Evolutionary conservation across 2,329 filamentous ascomycete genomes (phyloP).

Genomic region (Colletotrichum somersetense): DNA sequence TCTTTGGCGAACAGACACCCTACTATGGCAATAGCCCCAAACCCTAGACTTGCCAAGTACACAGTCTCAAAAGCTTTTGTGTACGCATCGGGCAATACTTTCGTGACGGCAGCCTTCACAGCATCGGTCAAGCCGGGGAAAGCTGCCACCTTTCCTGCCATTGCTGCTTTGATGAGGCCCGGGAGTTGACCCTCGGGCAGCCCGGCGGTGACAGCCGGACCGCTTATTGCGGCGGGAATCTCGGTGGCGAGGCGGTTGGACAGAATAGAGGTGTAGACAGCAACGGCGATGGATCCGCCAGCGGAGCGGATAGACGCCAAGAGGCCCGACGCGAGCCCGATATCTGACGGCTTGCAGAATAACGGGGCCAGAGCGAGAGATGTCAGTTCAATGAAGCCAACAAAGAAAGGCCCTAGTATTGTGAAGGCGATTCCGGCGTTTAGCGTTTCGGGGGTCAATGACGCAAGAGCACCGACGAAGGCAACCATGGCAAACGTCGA

Average conservation of each 20-base stretch:
- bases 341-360: conserved; percentile 55
- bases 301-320: conserved; percentile 56
- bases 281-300: conserved; percentile 53
- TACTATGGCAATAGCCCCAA: conserved; percentile 54
- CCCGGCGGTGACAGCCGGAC: conserved; percentile 53
- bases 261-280: conserved; percentile 56
- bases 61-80: conserved; percentile 57
- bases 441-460: conserved; percentile 50
- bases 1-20: conserved; percentile 53
- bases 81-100: conserved; percentile 52
- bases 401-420: conserved; percentile 53
- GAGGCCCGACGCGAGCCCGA: conserved; percentile 56
- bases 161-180: conserved; percentile 51
- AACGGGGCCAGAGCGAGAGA: conserved; percentile 52
- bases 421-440: conserved; percentile 51
- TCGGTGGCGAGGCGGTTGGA: conserved; percentile 53
- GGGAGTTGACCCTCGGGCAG: conserved; percentile 50
- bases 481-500: conserved; percentile 54
- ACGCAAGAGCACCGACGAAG: conserved; percentile 51
- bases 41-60: conserved; percentile 54
- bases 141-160: conserved; percentile 50
- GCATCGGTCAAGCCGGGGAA: conserved; percentile 50
- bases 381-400: conserved; percentile 53
- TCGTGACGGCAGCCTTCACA: conserved; percentile 49
- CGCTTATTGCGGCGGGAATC: conserved; percentile 50